Conservation (phyloP, 371 early-diverging fungal genomes). For the Cokeromyces recurvatus region DNA sequence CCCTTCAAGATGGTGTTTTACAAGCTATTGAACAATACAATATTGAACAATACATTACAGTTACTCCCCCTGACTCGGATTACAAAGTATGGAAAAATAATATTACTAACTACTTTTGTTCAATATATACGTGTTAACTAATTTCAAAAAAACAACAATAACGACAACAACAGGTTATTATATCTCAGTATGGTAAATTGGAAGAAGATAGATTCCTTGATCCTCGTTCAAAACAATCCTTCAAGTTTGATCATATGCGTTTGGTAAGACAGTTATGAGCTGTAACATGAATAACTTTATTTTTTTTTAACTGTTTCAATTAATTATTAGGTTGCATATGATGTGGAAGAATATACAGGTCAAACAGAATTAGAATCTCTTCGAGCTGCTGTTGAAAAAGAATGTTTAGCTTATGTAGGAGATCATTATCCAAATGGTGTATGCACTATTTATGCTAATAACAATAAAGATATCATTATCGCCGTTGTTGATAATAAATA, state of each 20-base stretch:
- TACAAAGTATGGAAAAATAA: conserved; percentile 47
- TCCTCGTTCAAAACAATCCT: conserved; percentile 62
- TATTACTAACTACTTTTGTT: neutral
- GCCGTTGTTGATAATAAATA: conserved; percentile 86
- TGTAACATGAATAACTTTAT: neutral
- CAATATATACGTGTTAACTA: no score
- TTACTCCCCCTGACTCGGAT: conserved; percentile 58
- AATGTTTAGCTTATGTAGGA: conserved; percentile 54
- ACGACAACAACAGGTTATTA: conserved; percentile 50
- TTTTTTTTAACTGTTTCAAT: no score
- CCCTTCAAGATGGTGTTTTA: conserved; percentile 68
- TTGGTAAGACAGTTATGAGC: conserved; percentile 34
- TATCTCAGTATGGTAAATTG: conserved; percentile 68
- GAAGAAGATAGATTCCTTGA: conserved; percentile 68
- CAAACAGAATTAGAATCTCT: conserved; percentile 49
- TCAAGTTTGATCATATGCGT: conserved; percentile 73
- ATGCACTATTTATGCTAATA: conserved; percentile 55
- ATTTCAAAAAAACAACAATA: neutral
- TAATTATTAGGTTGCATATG: conserved; percentile 53
- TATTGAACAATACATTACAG: conserved; percentile 74
- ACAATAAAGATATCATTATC: conserved; percentile 52
- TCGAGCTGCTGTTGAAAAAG: conserved; percentile 59
- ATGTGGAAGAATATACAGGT: conserved; percentile 50
- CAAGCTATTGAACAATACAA: conserved; percentile 79
- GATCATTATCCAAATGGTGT: conserved; percentile 82